phyloP scores from a whole-genome alignment of 169 alveolate species.

The Cryptosporidium canis region DNA sequence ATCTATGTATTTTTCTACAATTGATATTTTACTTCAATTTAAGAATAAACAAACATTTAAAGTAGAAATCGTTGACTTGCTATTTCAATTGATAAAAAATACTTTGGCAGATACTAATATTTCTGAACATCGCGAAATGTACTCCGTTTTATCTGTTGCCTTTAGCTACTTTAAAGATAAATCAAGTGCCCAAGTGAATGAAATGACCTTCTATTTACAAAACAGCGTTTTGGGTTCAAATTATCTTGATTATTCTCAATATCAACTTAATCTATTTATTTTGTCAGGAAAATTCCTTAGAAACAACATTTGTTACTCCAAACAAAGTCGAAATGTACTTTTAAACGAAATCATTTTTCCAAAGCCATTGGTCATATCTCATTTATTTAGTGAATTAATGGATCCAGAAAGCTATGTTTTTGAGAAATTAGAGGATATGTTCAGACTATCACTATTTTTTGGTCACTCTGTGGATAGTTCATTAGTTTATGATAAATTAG shows the following conservation, averaged over 20 bases:
- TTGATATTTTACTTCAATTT: constrained; percentile 13
- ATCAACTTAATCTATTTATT: not conserved
- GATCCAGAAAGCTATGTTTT: constrained; percentile 16
- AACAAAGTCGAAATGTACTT: not conserved
- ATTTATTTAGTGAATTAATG: not conserved
- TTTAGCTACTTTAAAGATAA: not conserved
- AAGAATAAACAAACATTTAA: not conserved
- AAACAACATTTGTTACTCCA: not conserved
- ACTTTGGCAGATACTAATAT: not conserved
- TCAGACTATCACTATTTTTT: constrained; percentile 28
- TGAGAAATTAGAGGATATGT: not conserved
- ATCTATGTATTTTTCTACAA: constrained; percentile 16
- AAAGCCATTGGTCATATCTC: constrained; percentile 8
- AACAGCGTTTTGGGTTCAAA: not conserved
- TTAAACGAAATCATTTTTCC: constrained; percentile 9
- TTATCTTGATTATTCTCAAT: constrained; percentile 2
- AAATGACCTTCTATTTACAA: not conserved
- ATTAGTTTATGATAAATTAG: not conserved
- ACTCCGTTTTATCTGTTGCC: not conserved
- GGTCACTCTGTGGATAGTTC: not conserved
- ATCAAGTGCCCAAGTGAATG: not conserved
- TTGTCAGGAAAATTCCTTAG: constrained; percentile 7
- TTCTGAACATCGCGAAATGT: not conserved
- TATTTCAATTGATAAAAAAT: not conserved
- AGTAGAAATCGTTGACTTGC: not conserved